Percentiles rank a stretch among this genome's conserved stretches.
Evolutionary conservation across 2,329 filamentous ascomycete genomes (phyloP).

Genomic region (Dryadomyces quercivorus): DNA sequence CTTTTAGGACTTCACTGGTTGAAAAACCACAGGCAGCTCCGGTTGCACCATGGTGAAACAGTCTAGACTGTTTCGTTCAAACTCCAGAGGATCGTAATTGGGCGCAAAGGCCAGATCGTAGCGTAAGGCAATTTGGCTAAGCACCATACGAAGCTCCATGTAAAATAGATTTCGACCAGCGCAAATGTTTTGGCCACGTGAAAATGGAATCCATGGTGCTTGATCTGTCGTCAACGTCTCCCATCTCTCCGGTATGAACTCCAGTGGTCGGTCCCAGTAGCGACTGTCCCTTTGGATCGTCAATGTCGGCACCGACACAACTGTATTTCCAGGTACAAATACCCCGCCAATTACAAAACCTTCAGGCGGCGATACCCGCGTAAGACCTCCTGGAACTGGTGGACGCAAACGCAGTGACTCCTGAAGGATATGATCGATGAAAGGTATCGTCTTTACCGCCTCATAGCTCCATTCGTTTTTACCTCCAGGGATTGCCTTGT

Average conservation of each 20-base stretch:
- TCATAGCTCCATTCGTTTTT: background rate
- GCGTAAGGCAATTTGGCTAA: conserved; percentile 7
- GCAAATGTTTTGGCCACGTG: conserved; percentile 8
- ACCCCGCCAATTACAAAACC: background rate
- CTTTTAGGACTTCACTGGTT: conserved; percentile 2
- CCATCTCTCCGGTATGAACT: conserved; percentile 13
- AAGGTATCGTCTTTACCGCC: background rate
- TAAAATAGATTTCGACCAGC: conserved; percentile 10
- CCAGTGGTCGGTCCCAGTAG: conserved; percentile 8
- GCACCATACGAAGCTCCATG: conserved; percentile 10
- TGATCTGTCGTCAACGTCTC: conserved; percentile 7
- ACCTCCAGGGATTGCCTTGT: background rate
- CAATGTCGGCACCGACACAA: conserved; percentile 18
- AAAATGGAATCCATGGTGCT: conserved; percentile 11
- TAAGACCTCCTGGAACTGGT: conserved; percentile 15
- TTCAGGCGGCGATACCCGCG: background rate
- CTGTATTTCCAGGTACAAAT: conserved; percentile 22
- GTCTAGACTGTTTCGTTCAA: background rate
- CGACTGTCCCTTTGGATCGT: conserved; percentile 13
- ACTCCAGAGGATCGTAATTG: background rate
- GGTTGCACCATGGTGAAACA: background rate
- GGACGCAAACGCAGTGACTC: conserved; percentile 6
- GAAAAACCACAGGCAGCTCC: background rate
- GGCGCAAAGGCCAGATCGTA: conserved; percentile 5
- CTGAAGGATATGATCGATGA: background rate